Base-by-base conservation (phyloP, 371 early-diverging fungal species). In the Lichtheimia ornata region DNA sequence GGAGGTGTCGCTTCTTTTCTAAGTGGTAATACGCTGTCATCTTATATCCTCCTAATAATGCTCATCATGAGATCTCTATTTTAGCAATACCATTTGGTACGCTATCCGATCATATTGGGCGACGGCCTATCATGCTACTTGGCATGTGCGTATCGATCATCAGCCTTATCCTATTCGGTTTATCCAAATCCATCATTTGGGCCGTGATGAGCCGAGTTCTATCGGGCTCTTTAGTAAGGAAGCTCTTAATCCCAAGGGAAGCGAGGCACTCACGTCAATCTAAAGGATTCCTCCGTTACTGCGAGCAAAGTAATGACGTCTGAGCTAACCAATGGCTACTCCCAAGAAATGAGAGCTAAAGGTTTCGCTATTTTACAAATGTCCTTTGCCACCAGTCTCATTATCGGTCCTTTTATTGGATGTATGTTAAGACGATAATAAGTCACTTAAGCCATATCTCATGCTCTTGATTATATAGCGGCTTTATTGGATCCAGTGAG, bases 241-340 rank as follows among this genome's bases (percentile, higher is more conserved):
- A 35, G 11, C 35, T 11, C 2, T 35, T 9, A 35, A 9, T 35
- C 35, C 11, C 1, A 35, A 35, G 35, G 35, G 35, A 35, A 35
- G 11, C 35, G 11, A 35, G 11, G 0, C 11, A 35, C 35, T 35
- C 35, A 35, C 9, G 11, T 11, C 11, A 2, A 35, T 1, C 2
- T 9, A 41, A 17, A 74, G 70, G 74, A 76, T 56, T 90, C 91
- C 13, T 95, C 94, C 61, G 79, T 90, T 18, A 91, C 89, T 11
- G 91, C 93, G 3, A 78, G 90, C 22, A 95, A 95, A 71, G 88
- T 90, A n/a, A 88, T 93, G 74, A 71, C 94, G 25, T 92, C 91
- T 4, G 97, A 97, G 67, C 75, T 94, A 53, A 90, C 93, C 5
- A 91, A 63, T 6, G 73, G 66, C 27, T 61, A 62, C 50, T 58